Evolutionary conservation across 2,329 filamentous ascomycete species (phyloP).

Genomic region (Scopulariopsis brevicaulis): DNA sequence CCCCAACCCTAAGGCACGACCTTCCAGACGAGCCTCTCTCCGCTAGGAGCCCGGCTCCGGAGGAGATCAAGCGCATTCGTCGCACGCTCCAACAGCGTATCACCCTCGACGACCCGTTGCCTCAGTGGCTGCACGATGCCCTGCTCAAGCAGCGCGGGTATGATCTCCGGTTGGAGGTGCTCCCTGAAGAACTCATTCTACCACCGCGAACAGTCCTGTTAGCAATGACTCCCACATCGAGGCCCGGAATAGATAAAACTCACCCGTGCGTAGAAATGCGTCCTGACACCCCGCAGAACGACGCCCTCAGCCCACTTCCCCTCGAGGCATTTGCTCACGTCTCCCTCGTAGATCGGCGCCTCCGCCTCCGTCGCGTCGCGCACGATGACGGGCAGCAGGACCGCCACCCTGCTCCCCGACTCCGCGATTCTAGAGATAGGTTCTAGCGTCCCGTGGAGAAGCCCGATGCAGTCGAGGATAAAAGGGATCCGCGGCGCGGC

Average conservation of each 20-base stretch:
- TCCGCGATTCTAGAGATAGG: constrained; percentile 39
- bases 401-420: constrained; percentile 36
- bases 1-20: constrained; percentile 8
- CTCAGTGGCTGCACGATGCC: constrained; percentile 27
- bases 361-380: constrained; percentile 33
- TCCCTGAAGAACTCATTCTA: constrained; percentile 45
- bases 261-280: constrained; percentile 39
- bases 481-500: constrained; percentile 21
- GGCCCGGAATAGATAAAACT: constrained; percentile 9
- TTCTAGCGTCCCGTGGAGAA: constrained; percentile 29
- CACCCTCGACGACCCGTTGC: constrained; percentile 27
- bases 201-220: neutral
- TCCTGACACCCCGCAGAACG: constrained; percentile 38
- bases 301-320: constrained; percentile 41
- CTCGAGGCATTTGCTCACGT: constrained; percentile 25
- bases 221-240: neutral
- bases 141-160: constrained; percentile 32
- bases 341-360: constrained; percentile 42
- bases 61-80: constrained; percentile 23
- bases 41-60: constrained; percentile 23
- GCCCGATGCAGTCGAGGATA: constrained; percentile 46
- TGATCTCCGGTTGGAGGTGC: constrained; percentile 40
- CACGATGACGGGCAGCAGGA: constrained; percentile 49
- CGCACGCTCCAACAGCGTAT: constrained; percentile 23
- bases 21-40: constrained; percentile 27